Conservation (phyloP, 768 basidiomycete species). For the Mycena polygramma region DNA sequence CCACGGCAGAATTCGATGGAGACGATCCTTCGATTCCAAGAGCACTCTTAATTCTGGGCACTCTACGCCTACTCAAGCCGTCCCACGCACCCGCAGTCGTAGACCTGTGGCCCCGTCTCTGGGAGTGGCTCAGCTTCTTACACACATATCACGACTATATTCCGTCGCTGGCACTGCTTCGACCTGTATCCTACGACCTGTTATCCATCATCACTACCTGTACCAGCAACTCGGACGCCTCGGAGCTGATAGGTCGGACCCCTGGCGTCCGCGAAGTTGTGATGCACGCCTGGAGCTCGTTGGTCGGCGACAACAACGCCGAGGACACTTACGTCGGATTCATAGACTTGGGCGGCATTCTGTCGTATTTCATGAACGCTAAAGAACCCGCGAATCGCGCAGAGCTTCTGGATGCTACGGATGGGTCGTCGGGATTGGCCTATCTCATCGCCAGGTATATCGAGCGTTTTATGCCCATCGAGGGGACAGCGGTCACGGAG, state of each 20-base stretch:
- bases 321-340: too few species aligned
- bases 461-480: neutral
- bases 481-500: neutral
- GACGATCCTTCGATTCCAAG: too few species aligned
- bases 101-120: too few species aligned
- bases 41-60: neutral
- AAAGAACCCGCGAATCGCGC: neutral
- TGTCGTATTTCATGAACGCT: neutral
- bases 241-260: neutral
- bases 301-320: neutral
- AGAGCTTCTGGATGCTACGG: neutral
- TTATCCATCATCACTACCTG: too few species aligned
- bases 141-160: too few species aligned
- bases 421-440: neutral
- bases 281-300: neutral
- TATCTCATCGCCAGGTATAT: neutral
- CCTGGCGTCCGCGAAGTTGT: neutral
- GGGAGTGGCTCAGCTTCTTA: too few species aligned
- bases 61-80: too few species aligned
- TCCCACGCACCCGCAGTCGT: too few species aligned
- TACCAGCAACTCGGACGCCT: neutral
- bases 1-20: neutral
- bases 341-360: too few species aligned
- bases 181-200: too few species aligned
- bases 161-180: neutral